Conservation (phyloP, 164 flowering plant species). For the Annona cherimola region DNA sequence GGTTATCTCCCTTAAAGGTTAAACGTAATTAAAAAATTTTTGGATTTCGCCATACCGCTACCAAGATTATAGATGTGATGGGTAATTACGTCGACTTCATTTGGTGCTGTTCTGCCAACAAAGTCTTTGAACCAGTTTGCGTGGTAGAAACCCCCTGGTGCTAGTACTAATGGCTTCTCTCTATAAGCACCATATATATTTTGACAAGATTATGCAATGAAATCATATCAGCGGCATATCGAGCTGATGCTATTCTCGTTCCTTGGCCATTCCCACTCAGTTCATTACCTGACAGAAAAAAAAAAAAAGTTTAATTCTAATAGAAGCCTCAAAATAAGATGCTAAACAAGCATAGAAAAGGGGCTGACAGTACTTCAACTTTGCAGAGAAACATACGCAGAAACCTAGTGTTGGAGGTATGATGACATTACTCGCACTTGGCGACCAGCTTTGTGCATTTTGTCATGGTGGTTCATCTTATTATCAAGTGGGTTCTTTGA, state of each 20-base stretch:
- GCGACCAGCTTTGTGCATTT: background rate
- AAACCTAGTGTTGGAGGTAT: background rate
- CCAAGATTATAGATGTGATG: slow-evolving; percentile 84
- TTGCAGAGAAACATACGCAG: background rate
- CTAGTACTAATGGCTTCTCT: slow-evolving; percentile 43
- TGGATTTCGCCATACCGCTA: slow-evolving; percentile 39
- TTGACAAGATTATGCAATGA: slow-evolving; percentile 37
- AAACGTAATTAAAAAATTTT: no score
- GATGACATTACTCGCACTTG: background rate
- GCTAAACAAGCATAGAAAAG: background rate
- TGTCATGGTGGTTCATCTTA: background rate
- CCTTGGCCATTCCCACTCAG: slow-evolving; percentile 66
- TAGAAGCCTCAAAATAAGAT: background rate
- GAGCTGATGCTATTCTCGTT: slow-evolving; percentile 45
- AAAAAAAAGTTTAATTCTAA: no score
- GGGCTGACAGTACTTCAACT: background rate
- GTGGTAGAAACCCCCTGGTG: slow-evolving; percentile 74
- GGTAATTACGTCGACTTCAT: slow-evolving; percentile 41
- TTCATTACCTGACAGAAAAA: slow-evolving; percentile 52
- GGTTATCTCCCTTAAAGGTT: background rate
- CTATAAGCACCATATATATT: slow-evolving; percentile 29
- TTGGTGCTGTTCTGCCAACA: slow-evolving; percentile 24
- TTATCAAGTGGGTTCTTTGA: background rate
- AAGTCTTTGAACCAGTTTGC: slow-evolving; percentile 51
- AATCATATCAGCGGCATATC: slow-evolving; percentile 47